These are phyloP conservation scores for Beauveria sp. DNA, from an alignment of 2,329 filamentous ascomycete species.

Conservation along the genomic window DNA sequence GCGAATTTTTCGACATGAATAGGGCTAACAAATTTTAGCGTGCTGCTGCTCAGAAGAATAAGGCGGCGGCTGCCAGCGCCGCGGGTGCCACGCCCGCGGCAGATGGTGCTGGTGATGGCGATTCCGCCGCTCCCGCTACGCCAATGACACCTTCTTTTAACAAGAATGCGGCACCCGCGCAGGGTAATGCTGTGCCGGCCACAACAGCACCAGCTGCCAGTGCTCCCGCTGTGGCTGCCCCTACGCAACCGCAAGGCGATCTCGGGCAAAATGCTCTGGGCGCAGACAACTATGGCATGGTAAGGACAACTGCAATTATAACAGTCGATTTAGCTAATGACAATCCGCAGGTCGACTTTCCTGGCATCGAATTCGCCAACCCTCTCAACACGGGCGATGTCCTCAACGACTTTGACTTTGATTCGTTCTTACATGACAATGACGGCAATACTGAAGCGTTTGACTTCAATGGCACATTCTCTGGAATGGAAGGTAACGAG, in stretches of 20 bases:
- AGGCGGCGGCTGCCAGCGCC: constrained; percentile 23
- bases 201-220: constrained; percentile 21
- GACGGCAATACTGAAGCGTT: constrained; percentile 42
- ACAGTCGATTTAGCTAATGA: constrained; percentile 14
- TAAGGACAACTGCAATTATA: constrained; percentile 22
- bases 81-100: constrained; percentile 50
- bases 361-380: constrained; percentile 47
- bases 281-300: constrained; percentile 39
- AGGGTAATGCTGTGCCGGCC: constrained; percentile 22
- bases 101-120: constrained; percentile 47
- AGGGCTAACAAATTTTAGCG: constrained; percentile 38
- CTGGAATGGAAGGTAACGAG: constrained; percentile 47
- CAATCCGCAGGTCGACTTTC: constrained; percentile 34
- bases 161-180: constrained; percentile 35
- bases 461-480: constrained; percentile 46
- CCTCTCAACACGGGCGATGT: constrained; percentile 48
- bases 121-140: constrained; percentile 53
- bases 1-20: not conserved
- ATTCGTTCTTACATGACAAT: constrained; percentile 56
- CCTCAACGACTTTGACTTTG: constrained; percentile 59
- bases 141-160: constrained; percentile 54
- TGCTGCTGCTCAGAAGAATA: constrained; percentile 24
- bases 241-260: constrained; percentile 39
- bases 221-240: constrained; percentile 29
- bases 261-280: constrained; percentile 38